Evolutionary conservation across 2,329 filamentous ascomycete genomes (phyloP).

Genomic region (Scedosporium dehoogii): DNA sequence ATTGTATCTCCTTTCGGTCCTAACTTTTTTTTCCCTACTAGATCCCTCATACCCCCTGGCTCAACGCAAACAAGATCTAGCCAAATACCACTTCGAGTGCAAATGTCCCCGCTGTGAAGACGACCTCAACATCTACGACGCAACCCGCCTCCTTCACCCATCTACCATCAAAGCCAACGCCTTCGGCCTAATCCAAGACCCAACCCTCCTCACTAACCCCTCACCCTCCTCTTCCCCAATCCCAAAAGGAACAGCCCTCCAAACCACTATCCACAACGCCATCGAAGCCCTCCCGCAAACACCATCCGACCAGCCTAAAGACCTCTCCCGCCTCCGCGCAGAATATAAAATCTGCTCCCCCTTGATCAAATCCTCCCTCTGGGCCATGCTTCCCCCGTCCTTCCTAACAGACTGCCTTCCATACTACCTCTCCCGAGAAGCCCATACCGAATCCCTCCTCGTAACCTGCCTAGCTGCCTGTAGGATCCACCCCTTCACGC

Average conservation of each 20-base stretch:
- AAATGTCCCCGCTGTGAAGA: constrained; percentile 36
- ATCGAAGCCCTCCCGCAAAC: neutral
- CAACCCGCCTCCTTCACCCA: constrained; percentile 29
- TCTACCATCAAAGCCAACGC: constrained; percentile 29
- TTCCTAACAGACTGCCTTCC: constrained; percentile 11
- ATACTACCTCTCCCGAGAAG: constrained; percentile 12
- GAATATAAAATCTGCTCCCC: constrained; percentile 28
- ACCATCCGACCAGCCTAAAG: constrained; percentile 11
- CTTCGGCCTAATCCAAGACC: constrained; percentile 20
- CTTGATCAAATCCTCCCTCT: constrained; percentile 17
- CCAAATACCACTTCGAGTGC: constrained; percentile 43
- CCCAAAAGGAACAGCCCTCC: neutral
- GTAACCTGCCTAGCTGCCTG: constrained; percentile 37
- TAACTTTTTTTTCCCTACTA: constrained; percentile 14
- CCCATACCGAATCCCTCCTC: constrained; percentile 26
- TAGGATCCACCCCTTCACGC: constrained; percentile 38
- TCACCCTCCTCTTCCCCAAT: neutral
- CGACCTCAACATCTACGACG: constrained; percentile 45
- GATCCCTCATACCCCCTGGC: constrained; percentile 36
- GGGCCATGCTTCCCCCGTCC: constrained; percentile 9
- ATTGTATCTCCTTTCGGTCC: neutral
- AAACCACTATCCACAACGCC: neutral
- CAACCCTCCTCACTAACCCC: neutral
- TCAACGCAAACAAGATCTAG: constrained; percentile 31
- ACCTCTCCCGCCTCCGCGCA: constrained; percentile 7